These are phyloP conservation scores for Peronosclerospora sorghi DNA, from an alignment of 352 stramenopile species.

Conservation along the genomic window DNA sequence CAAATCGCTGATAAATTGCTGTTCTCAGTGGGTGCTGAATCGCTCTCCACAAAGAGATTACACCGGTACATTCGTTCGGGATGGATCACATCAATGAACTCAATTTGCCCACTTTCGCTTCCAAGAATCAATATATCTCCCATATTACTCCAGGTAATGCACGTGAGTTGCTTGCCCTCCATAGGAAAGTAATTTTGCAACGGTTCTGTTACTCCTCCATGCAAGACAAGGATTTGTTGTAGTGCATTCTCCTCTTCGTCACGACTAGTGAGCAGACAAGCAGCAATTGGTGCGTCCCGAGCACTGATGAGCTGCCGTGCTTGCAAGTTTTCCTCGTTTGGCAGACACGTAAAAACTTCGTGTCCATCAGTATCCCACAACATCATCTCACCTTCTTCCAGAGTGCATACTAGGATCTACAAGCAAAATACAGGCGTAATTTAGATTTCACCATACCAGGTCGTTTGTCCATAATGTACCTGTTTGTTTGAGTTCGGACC, in stretches of 20 bases:
- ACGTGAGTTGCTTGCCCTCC: conserved; percentile 27
- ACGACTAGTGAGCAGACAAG: conserved; percentile 17
- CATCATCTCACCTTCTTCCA: conserved; percentile 19
- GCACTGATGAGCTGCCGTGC: conserved; percentile 23
- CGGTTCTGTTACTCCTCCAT: conserved; percentile 24
- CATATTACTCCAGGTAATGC: conserved; percentile 22
- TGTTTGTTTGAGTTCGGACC: conserved; percentile 20
- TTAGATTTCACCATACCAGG: neutral
- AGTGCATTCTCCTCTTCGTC: conserved; percentile 16
- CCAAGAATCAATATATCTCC: conserved; percentile 19
- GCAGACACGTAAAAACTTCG: conserved; percentile 15
- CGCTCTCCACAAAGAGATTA: conserved; percentile 13
- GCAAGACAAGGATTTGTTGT: conserved; percentile 27
- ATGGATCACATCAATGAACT: conserved; percentile 24
- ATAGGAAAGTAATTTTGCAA: conserved; percentile 26
- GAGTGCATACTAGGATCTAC: conserved; percentile 21
- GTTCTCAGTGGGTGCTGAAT: conserved; percentile 1
- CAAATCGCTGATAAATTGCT: conserved; percentile 17
- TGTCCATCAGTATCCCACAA: conserved; percentile 24
- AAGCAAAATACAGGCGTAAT: conserved; percentile 1
- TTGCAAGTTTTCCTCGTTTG: conserved; percentile 13
- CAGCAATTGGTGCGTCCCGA: conserved; percentile 21
- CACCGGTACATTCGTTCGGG: conserved; percentile 22
- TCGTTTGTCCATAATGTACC: conserved; percentile 7
- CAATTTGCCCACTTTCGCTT: conserved; percentile 17